Base-by-base conservation (phyloP, 2,329 filamentous ascomycete genomes). In the Ophiostoma ips region DNA sequence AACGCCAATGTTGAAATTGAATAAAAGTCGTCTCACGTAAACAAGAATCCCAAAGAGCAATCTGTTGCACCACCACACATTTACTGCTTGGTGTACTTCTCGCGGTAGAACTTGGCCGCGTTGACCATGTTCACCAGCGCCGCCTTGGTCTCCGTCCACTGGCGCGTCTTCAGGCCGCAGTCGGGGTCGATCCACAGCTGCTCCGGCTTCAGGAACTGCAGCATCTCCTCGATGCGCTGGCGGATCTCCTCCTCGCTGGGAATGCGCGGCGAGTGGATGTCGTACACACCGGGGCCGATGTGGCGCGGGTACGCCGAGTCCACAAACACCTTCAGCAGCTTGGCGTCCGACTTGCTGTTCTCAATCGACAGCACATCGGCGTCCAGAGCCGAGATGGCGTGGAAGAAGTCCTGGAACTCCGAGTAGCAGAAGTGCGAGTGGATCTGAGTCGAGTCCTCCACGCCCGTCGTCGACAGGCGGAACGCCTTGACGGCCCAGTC, bases 371-470 rank as follows among this genome's bases (percentile, higher is more conserved):
- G 83, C 57, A 98, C 92, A 71, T 98, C 92, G 56, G 92, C 90
- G 67, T 98, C 92, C 58, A 98, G 84, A 55, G 92, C 90, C 58
- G 92, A 87, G 62, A 98, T 98, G 72, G 92, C 92, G 73, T 96
- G 87, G 88, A 98, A 98, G 81, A 98, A 98, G 78, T 98, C 92
- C 76, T 98, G 92, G 87, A 98, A 98, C 79, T 98, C 92, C 49
- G 92, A 96, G 83, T 98, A 98, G 72, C 92, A 98, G 86, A 98
- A 98, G 79, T 98, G 92, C 57, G 89, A 95, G 84, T 98, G 92
- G 70, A 98, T 95, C 79, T 98, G 92, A 60, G 92, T 98, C 53
- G 84, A 86, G 71, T 98, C 87, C 72, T 88, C 73, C 55, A 98
- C 90, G 68, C 88, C 92, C 54, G 88, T 82, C 62, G 89, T 94